phyloP scores from a whole-genome alignment of 768 basidiomycete genomes.

The Lentinula detonsa region DNA sequence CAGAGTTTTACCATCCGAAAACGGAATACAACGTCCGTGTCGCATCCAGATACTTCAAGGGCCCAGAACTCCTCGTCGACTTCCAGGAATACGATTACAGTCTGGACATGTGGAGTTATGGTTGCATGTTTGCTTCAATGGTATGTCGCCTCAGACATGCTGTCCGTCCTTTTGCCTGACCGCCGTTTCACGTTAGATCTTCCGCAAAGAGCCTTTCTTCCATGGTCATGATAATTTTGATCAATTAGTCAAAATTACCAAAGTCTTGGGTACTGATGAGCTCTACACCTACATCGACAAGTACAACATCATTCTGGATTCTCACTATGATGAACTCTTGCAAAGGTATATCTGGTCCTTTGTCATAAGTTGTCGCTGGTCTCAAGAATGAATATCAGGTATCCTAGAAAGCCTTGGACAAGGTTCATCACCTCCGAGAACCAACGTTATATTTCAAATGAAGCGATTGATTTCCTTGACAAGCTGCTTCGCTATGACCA shows the following conservation, averaged over 20 bases:
- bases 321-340: slow-evolving; percentile 94
- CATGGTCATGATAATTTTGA: slow-evolving; percentile 99
- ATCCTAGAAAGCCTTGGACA: slow-evolving; percentile 92
- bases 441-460: slow-evolving; percentile 93
- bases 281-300: slow-evolving; percentile 89
- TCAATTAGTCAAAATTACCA: slow-evolving; percentile 96
- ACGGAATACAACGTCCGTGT: slow-evolving; percentile 98
- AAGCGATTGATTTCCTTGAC: slow-evolving; percentile 94
- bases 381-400: slow-evolving; percentile 35
- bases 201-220: slow-evolving; percentile 99
- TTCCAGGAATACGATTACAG: slow-evolving; percentile 99
- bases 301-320: slow-evolving; percentile 92
- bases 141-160: slow-evolving; percentile 35
- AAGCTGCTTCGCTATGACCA: slow-evolving; percentile 96
- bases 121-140: slow-evolving; percentile 99
- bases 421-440: slow-evolving; percentile 94
- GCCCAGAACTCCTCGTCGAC: slow-evolving; percentile 92
- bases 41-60: slow-evolving; percentile 97
- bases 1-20: slow-evolving; percentile 97
- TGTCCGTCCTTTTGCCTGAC: slow-evolving; percentile 5
- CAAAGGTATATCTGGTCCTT: slow-evolving; percentile 49
- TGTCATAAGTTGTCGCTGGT: not conserved
- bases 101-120: slow-evolving; percentile 98
- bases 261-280: slow-evolving; percentile 96
- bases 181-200: slow-evolving; percentile 55